Evolutionary conservation across 225 moss, liverwort and hornwort species (phyloP).

Genomic region (Ulota crispa): DNA sequence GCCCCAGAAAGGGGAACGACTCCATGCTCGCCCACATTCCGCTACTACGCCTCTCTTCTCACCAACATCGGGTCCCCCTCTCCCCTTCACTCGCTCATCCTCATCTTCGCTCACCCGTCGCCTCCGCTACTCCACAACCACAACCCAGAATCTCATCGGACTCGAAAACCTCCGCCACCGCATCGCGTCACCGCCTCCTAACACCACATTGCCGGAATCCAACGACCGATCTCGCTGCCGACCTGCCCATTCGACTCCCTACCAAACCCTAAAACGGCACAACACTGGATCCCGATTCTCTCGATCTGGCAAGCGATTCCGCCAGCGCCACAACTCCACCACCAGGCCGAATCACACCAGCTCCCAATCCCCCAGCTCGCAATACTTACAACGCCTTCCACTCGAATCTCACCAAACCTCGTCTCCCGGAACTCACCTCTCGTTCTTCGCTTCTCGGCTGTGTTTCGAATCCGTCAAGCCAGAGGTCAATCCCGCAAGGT

Average conservation of each 20-base stretch:
- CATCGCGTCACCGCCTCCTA: background rate
- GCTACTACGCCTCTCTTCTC: conserved; percentile 4
- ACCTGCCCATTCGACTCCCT: background rate
- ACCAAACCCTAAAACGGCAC: conserved; percentile 26
- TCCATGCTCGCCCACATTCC: conserved; percentile 57
- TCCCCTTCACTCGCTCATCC: background rate
- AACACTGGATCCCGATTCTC: background rate
- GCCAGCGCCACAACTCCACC: background rate
- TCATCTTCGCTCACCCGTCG: background rate
- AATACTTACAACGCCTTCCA: background rate
- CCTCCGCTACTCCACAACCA: background rate
- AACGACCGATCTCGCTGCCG: background rate
- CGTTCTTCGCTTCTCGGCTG: too few species aligned
- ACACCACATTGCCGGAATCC: conserved; percentile 22
- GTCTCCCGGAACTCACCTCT: background rate
- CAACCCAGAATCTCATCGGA: background rate
- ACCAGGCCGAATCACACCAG: background rate
- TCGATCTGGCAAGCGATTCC: background rate
- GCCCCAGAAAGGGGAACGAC: conserved; percentile 55
- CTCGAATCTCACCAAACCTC: background rate
- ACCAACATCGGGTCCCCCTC: background rate
- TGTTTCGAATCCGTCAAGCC: background rate
- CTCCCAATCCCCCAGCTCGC: conserved; percentile 8
- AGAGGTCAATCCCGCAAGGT: background rate
- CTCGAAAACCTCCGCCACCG: background rate